Percentiles rank a stretch among this genome's conserved stretches.
Conservation (phyloP, 1,284 basidiomycete species). For the Agroathelia rolfsii region DNA sequence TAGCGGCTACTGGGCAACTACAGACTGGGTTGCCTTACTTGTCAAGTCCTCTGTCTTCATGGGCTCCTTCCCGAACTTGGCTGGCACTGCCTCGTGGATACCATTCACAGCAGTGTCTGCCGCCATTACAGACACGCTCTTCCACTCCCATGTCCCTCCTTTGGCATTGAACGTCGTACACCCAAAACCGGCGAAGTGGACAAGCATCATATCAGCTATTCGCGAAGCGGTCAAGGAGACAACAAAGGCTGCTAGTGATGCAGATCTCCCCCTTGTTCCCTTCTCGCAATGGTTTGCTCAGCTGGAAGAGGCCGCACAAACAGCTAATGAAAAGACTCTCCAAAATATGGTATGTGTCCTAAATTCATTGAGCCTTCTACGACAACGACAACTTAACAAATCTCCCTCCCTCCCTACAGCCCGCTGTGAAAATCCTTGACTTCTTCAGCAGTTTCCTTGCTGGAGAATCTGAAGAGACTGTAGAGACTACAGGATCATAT, state of each 20-base stretch:
- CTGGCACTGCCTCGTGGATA: conserved; percentile 27
- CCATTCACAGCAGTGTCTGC: conserved; percentile 21
- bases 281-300: conserved; percentile 22
- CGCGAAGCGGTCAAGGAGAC: conserved; percentile 15
- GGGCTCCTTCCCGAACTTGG: conserved; percentile 14
- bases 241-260: conserved; percentile 8
- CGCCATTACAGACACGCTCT: conserved; percentile 21
- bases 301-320: conserved; percentile 15
- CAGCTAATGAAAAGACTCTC: conserved; percentile 12
- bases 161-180: conserved; percentile 25
- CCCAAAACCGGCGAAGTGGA: conserved; percentile 25
- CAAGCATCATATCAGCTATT: conserved; percentile 17
- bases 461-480: too few relatives aligned
- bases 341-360: conserved; percentile 15
- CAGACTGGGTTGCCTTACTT: conserved; percentile 35
- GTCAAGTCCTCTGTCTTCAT: conserved; percentile 23
- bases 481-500: too few relatives aligned
- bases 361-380: too few relatives aligned
- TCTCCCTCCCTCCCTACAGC: too few relatives aligned
- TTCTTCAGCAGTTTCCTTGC: too few relatives aligned
- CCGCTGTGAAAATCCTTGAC: conserved; percentile 24
- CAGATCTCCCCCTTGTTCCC: conserved; percentile 17
- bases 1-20: conserved; percentile 31
- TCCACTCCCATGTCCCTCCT: conserved; percentile 12
- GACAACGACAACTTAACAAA: background rate